Evolutionary conservation across 495 filamentous ascomycete genomes (phyloP), one percentile per base, ranked within the genome.

Genomic region (Cercophora sp.): DNA sequence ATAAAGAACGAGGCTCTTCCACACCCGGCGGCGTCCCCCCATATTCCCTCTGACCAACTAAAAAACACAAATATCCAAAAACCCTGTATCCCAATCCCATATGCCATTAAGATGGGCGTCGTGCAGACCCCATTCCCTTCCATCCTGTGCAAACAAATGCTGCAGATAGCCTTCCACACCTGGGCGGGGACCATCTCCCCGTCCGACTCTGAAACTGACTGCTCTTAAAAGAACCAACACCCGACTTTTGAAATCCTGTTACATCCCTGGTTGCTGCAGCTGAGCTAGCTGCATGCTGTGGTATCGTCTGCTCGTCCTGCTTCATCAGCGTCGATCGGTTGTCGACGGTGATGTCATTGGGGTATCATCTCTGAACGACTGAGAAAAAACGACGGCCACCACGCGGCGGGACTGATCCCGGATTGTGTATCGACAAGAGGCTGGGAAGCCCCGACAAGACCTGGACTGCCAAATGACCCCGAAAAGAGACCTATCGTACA

Each of bases 401-500:
- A 29, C 48, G 41, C 26, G 39, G 37, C 44, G 58, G 62, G 56
- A 67, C 51, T 61, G 56, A 52, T 65, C 60, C 62, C 48, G 55
- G 57, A 52, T 51, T 56, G 39, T 64, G 55, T 63, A 54, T 53
- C 29, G 34, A 48, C 48, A 45, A 31, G 46, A 58, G 56, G 46
- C 45, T 27, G 37, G 40, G 46, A 54, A 48, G 35, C 48, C 49
- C 49, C 48, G 25, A 13, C 8, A 49, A 16, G 56, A 64, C 52
- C 56, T 35, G 39, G 56, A 55, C 45, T 55, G 60, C 52, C 58
- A 58, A 59, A 66, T 25, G 58, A 66, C 49, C 47, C 54, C 48
- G 49, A 56, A 59, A 60, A 59, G 56, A 67, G 60, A 66, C 55
- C 52, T 59, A 59, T 68, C 63, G 59, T 68, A 66, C 65, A 67